A percentile compares a stretch with the other conserved stretches of the same genome.
Conservation (phyloP, 2,329 filamentous ascomycete species). For the Nigrospora osmanthi region DNA sequence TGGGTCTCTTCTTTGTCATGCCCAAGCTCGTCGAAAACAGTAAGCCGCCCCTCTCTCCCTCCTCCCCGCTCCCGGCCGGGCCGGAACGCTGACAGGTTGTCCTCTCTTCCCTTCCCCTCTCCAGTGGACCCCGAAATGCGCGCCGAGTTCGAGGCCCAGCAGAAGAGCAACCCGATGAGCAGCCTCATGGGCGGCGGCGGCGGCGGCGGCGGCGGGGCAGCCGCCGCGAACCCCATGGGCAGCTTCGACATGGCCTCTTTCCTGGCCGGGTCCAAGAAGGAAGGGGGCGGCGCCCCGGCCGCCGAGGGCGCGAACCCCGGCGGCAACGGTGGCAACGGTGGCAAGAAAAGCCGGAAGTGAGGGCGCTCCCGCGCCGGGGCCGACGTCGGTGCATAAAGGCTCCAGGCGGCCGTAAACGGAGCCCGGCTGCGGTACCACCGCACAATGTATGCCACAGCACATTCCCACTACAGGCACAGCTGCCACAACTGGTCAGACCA, state of each 20-base stretch:
- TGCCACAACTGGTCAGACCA: too few species aligned
- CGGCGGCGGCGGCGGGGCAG: slow-evolving; percentile 30
- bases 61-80: background rate
- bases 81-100: background rate
- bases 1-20: slow-evolving; percentile 84
- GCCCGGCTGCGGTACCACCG: too few species aligned
- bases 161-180: slow-evolving; percentile 65
- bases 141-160: slow-evolving; percentile 86
- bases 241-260: slow-evolving; percentile 58
- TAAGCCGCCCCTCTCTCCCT: slow-evolving; percentile 35
- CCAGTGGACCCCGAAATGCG: slow-evolving; percentile 94
- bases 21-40: slow-evolving; percentile 94
- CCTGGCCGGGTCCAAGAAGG: slow-evolving; percentile 46
- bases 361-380: slow-evolving; percentile 8
- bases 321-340: slow-evolving; percentile 20
- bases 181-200: slow-evolving; percentile 41
- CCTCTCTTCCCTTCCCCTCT: background rate
- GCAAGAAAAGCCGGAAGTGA: slow-evolving; percentile 33
- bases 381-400: slow-evolving; percentile 9
- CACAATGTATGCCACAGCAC: too few species aligned
- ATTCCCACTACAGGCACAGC: too few species aligned
- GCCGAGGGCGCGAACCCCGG: slow-evolving; percentile 11
- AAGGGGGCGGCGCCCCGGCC: slow-evolving; percentile 14
- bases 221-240: slow-evolving; percentile 35
- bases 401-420: too few species aligned